phyloP scores from a whole-genome alignment of 768 basidiomycete species.

The Rhizopogon vinicolor region DNA sequence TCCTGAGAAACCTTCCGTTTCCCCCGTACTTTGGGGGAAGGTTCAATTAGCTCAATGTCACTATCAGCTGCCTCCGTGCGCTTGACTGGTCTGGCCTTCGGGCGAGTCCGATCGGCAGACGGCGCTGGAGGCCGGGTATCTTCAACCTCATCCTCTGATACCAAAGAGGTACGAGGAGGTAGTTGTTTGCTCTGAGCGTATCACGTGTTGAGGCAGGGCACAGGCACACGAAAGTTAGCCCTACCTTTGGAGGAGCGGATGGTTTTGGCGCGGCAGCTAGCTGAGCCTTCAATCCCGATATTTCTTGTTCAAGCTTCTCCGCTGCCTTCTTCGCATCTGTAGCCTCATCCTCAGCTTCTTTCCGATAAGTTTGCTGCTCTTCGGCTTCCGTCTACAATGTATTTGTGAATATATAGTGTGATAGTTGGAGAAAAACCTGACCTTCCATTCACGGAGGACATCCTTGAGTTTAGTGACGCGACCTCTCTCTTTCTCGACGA shows the following conservation, averaged over 20 bases:
- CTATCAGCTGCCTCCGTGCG: conserved; percentile 18
- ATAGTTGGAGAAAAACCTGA: conserved; percentile 16
- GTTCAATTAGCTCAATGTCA: conserved; percentile 27
- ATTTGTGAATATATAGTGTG: not conserved
- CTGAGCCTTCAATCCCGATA: conserved; percentile 41
- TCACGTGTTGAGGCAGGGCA: not conserved
- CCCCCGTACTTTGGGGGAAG: conserved; percentile 26
- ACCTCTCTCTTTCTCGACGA: conserved; percentile 32
- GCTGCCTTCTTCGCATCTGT: conserved; percentile 26
- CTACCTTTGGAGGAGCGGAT: conserved; percentile 8
- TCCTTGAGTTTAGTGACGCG: conserved; percentile 39
- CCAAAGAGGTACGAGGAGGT: not conserved
- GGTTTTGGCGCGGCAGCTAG: conserved; percentile 31
- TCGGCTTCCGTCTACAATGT: conserved; percentile 34
- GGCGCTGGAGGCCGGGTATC: too few relatives aligned
- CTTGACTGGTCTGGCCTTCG: conserved; percentile 17
- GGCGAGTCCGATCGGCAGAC: conserved; percentile 12
- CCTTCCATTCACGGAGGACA: conserved; percentile 43
- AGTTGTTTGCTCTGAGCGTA: conserved; percentile 1
- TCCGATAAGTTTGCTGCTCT: conserved; percentile 31
- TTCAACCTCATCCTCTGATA: not conserved
- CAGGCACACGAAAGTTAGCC: not conserved
- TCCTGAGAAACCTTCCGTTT: conserved; percentile 33
- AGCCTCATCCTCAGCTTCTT: conserved; percentile 29
- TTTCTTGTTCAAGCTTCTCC: conserved; percentile 29